Evolutionary conservation across 169 alveolate species (phyloP).

Genomic region (Eimeria maxima): DNA sequence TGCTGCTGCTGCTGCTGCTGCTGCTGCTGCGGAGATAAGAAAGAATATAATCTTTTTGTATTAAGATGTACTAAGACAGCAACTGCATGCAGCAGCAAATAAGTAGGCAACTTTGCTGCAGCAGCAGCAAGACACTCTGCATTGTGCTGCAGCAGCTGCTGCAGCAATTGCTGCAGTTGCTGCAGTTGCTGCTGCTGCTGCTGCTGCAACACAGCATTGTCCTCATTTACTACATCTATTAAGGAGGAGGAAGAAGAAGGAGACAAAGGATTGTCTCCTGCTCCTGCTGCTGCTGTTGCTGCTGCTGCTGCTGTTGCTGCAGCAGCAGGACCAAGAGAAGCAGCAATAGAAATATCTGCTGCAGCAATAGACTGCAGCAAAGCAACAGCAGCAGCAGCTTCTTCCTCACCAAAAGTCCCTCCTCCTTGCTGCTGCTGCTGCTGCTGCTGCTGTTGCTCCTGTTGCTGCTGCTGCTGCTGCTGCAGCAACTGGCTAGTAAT

Average conservation of each 20-base stretch:
- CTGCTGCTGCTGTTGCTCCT: neutral
- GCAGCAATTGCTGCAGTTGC: neutral
- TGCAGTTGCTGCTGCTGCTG: too few species aligned
- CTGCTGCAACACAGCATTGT: too few species aligned
- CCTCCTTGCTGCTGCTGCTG: conserved; percentile 21
- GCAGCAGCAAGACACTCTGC: neutral
- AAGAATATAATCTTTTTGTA: neutral
- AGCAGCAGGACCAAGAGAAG: too few species aligned
- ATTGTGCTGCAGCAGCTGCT: conserved; percentile 30
- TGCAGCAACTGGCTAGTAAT: too few species aligned
- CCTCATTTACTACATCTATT: neutral
- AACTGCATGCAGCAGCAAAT: conserved; percentile 2
- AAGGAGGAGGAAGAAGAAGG: neutral
- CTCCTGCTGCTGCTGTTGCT: conserved; percentile 10
- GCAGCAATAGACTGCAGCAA: conserved; percentile 28
- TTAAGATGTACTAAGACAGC: neutral
- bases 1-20: too few species aligned
- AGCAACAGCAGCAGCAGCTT: neutral
- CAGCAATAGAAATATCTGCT: conserved; percentile 1
- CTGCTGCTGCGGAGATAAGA: too few species aligned
- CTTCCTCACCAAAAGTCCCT: neutral
- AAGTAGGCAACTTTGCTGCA: conserved; percentile 3
- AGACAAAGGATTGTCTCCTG: neutral
- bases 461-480: neutral
- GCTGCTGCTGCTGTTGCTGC: too few species aligned